Evolutionary conservation across 352 stramenopile species (phyloP), one percentile per base, ranked within the genome.

Genomic region (Pythium pyrilobum): DNA sequence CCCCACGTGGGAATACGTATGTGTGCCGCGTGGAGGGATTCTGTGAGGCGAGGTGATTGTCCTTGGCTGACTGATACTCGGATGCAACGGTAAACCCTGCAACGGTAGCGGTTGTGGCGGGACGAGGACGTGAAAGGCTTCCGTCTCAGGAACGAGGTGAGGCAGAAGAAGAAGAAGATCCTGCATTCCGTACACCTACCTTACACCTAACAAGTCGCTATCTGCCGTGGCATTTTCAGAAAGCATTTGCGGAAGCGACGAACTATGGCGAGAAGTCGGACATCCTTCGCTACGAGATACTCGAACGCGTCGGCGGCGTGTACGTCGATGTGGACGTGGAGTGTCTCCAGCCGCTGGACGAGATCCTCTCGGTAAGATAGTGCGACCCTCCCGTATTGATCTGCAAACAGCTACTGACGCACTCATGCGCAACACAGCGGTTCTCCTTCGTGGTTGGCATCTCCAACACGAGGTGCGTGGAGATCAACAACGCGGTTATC

Each of bases 401-500:
- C n/a, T n/a, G n/a, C n/a, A n/a, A n/a, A n/a, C n/a, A n/a, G n/a
- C n/a, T n/a, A n/a, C n/a, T n/a, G n/a, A 31, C 15, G 0, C 31
- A 15, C 28, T 45, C 20, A 42, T 32, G 20, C 27, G 8, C 24
- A 18, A 10, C 5, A 11, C 25, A 74, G 71, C 16, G 24, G n/a
- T 72, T 74, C 37, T 45, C 73, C 7, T 86, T 90, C 49, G 57
- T 75, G 23, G 64, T 68, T 9, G 80, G 80, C 13, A 63, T 90
- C 12, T 84, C 80, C 21, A 90, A 89, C 66, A 81, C 72, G 2
- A 67, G 64, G 39, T 77, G 72, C 27, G 61, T 90, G 8, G 78
- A 90, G 77, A 66, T 89, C 28, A 90, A 85, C 67, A 90, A 89
- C 47, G 81, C 66, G 10, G 56, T 89, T n/a, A 56, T 90, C 20